Percentiles rank a stretch among this genome's conserved stretches.
Conservation (phyloP, 371 early-diverging fungal genomes). For the Actinomortierella ambigua region DNA sequence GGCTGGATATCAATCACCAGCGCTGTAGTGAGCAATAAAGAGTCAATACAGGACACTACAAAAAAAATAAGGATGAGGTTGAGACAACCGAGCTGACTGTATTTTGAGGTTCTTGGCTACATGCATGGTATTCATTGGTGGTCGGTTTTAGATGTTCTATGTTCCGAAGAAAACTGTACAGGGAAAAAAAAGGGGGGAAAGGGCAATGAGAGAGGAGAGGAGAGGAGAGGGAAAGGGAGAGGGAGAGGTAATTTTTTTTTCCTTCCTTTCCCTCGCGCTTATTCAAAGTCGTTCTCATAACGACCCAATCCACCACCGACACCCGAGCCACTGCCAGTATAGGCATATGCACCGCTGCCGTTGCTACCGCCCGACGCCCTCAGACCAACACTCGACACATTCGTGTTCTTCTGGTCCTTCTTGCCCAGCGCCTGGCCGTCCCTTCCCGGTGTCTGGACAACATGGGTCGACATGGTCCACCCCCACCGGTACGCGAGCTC, state of each 20-base stretch:
- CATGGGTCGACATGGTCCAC: constrained; percentile 54
- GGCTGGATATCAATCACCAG: constrained; percentile 18
- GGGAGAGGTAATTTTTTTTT: not conserved
- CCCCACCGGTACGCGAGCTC: constrained; percentile 79
- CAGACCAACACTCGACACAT: constrained; percentile 22
- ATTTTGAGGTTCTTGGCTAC: too few relatives aligned
- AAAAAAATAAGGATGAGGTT: too few relatives aligned
- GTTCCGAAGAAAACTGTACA: too few relatives aligned
- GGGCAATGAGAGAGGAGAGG: too few relatives aligned
- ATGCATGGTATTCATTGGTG: too few relatives aligned
- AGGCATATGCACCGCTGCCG: constrained; percentile 14
- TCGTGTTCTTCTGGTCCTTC: constrained; percentile 1
- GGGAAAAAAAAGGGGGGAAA: too few relatives aligned
- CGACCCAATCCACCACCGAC: constrained; percentile 35
- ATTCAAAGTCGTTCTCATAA: constrained; percentile 20
- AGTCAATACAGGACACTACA: too few relatives aligned
- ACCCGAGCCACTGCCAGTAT: constrained; percentile 36
- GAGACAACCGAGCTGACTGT: too few relatives aligned
- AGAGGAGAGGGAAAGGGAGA: too few relatives aligned
- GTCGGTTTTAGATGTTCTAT: too few relatives aligned
- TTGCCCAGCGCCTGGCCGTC: constrained; percentile 20
- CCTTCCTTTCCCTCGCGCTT: not conserved
- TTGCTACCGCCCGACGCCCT: constrained; percentile 13
- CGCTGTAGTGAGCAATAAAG: too few relatives aligned
- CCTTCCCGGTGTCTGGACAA: constrained; percentile 25